Conservation (phyloP, 345 rosid species). For the Cardamine occulta region DNA sequence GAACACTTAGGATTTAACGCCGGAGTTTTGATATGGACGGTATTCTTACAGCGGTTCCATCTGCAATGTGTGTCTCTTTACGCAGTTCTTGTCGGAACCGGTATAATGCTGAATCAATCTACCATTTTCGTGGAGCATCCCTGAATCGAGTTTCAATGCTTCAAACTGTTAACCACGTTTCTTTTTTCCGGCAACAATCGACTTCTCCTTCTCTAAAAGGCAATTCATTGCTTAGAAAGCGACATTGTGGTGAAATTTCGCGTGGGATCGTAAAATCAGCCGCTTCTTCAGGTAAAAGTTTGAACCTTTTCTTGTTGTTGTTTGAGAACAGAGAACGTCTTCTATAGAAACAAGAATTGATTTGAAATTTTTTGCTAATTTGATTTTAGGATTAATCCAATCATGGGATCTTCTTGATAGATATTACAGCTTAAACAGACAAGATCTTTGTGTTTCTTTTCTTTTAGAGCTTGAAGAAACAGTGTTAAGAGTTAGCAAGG, state of each 20-base stretch:
- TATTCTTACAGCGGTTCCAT: constrained; percentile 38
- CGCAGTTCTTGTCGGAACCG: constrained; percentile 14
- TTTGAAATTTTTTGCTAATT: background rate
- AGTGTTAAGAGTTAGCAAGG: background rate
- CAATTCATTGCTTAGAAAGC: constrained; percentile 19
- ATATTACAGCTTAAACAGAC: background rate
- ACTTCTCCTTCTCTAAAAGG: background rate
- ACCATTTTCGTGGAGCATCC: constrained; percentile 28
- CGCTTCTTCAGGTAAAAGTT: constrained; percentile 55
- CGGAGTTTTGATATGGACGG: constrained; percentile 40
- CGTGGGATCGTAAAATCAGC: constrained; percentile 44
- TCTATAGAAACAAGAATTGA: background rate
- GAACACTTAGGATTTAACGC: constrained; percentile 27
- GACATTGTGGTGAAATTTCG: constrained; percentile 10
- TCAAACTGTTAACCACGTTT: background rate
- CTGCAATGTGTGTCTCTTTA: constrained; percentile 42
- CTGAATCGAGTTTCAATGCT: constrained; percentile 25
- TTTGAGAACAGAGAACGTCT: background rate
- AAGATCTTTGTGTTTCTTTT: constrained; percentile 19
- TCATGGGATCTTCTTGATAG: background rate
- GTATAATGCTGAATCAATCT: constrained; percentile 28
- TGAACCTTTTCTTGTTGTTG: background rate
- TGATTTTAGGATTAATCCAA: background rate
- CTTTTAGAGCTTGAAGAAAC: constrained; percentile 9
- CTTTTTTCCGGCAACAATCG: constrained; percentile 38